Conservation (phyloP, 805 yeast genomes). For the Candida patagonica region DNA sequence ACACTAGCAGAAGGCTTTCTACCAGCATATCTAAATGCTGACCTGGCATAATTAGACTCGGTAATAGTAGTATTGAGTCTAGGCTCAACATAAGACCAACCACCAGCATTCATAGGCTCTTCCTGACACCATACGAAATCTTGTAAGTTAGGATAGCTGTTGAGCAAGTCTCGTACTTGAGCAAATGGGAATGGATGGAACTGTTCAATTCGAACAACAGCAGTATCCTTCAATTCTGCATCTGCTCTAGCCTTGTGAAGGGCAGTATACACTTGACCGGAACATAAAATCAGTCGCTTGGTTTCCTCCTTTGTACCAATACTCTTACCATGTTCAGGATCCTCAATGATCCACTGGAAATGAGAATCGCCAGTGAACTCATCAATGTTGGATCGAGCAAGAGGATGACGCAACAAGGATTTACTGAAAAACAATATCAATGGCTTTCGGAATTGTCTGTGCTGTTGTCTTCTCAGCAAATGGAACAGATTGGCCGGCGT, state of each 20-base stretch:
- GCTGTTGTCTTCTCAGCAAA: slow-evolving; percentile 96
- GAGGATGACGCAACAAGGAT: slow-evolving; percentile 90
- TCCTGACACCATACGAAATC: slow-evolving; percentile 97
- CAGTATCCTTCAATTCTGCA: slow-evolving; percentile 70
- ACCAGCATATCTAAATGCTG: slow-evolving; percentile 76
- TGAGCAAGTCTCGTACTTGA: slow-evolving; percentile 75
- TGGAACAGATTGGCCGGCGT: slow-evolving; percentile 97
- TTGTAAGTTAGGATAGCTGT: slow-evolving; percentile 69
- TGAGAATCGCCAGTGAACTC: slow-evolving; percentile 89
- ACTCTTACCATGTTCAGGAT: slow-evolving; percentile 70
- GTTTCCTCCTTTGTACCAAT: slow-evolving; percentile 74
- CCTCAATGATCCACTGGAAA: slow-evolving; percentile 96
- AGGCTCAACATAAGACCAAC: slow-evolving; percentile 72
- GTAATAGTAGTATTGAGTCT: slow-evolving; percentile 69
- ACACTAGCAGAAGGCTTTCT: slow-evolving; percentile 97
- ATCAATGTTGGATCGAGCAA: slow-evolving; percentile 74
- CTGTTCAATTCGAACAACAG: slow-evolving; percentile 85
- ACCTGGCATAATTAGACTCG: slow-evolving; percentile 63
- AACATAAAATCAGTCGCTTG: slow-evolving; percentile 72
- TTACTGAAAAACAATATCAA: slow-evolving; percentile 83
- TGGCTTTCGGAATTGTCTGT: slow-evolving; percentile 91
- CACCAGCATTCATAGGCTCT: slow-evolving; percentile 97
- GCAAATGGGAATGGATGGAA: slow-evolving; percentile 98
- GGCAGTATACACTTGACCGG: slow-evolving; percentile 94
- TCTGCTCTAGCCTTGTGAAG: slow-evolving; percentile 81